Base-by-base conservation (phyloP, 495 filamentous ascomycete genomes). In the Penicillium silybi region DNA sequence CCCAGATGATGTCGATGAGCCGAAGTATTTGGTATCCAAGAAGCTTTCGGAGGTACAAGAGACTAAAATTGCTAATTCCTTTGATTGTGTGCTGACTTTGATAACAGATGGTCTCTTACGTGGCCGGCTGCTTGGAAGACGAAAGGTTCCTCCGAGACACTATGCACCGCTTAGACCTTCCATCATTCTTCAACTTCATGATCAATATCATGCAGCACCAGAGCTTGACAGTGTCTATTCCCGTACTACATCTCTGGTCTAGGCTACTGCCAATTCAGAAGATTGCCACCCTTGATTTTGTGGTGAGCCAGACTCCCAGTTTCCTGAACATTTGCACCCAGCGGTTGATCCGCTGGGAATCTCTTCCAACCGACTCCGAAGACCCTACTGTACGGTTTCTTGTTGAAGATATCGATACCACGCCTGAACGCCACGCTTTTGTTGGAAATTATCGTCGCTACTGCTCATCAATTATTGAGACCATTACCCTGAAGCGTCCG, bases 361-460 rank as follows among this genome's bases (percentile, higher is more conserved):
- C 72, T 57, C 79, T 97, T 19, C 86, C 90, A 0, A 80, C 88
- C 46, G 87, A 95, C 53, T 87, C 84, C 0, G 81, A 89, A 15
- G 83, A 97, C 64, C 81, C 87, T 7, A 89, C 85, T 13, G 78
- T 92, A 25, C 70, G 89, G 32, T 91, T 96, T 52, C 78, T 99
- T 6, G 71, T 88, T 44, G 90, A 96, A 53, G 93, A 99, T 64
- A 89, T 96, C 27, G 95, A 97, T 66, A 97, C 93, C 0, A 77
- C 92, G 26, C 95, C 95, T 1, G 95, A 99, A 66, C 79, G 88
- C 20, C 93, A 99, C 71, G 89, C 92, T 11, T 99, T 99, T 65
- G 79, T 97, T n/a, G 92, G 93, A 1, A 97, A 97, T 59, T 99
- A 97, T 64, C 78, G 92, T 19, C 82, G 95, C 41, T 97, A 95